Conservation (phyloP, 192 early-diverging fungal genomes). For the Backusella tuberculispora region DNA sequence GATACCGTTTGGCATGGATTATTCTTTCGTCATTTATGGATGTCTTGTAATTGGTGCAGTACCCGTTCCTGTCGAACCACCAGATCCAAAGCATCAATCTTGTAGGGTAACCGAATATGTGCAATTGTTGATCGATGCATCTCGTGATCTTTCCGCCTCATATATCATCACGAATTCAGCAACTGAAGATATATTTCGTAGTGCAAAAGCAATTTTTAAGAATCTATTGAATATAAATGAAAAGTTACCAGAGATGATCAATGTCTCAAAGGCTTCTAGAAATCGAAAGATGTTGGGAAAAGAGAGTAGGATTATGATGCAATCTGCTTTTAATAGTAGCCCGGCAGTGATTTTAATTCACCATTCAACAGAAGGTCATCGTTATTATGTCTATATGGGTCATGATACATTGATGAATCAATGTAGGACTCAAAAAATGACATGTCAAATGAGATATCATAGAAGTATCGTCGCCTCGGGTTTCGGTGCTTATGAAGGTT, state of each 20-base stretch:
- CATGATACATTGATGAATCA: constrained; percentile 58
- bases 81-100: constrained; percentile 50
- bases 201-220: constrained; percentile 41
- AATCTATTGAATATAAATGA: constrained; percentile 40
- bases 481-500: background rate
- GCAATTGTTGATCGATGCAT: background rate
- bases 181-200: background rate
- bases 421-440: constrained; percentile 59
- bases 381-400: constrained; percentile 46
- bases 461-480: constrained; percentile 43
- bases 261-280: constrained; percentile 68
- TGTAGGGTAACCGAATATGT: background rate
- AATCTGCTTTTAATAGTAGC: constrained; percentile 48
- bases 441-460: constrained; percentile 52
- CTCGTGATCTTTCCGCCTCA: background rate
- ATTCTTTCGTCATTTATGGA: constrained; percentile 68
- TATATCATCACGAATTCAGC: background rate
- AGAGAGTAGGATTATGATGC: constrained; percentile 54
- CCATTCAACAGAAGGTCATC: constrained; percentile 53
- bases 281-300: constrained; percentile 53
- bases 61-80: constrained; percentile 67
- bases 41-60: constrained; percentile 77
- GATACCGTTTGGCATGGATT: constrained; percentile 66
- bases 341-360: constrained; percentile 61
- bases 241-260: constrained; percentile 44